Evolutionary conservation across 208 protist species (phyloP).

Genomic region (Leishmania braziliensis): DNA sequence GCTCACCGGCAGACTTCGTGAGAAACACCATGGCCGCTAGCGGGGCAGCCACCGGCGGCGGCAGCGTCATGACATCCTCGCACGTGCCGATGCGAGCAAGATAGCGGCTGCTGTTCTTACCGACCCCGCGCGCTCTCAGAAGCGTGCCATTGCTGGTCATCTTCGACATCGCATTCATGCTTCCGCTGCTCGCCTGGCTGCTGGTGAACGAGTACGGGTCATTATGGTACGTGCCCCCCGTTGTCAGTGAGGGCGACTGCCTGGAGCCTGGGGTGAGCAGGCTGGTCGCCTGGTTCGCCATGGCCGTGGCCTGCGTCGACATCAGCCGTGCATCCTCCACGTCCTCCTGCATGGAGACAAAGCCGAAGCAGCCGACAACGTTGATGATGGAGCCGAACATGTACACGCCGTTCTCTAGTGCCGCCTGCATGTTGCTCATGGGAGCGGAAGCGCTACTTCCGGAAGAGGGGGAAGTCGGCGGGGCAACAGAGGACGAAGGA

Average conservation of each 20-base stretch:
- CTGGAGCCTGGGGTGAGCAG: slow-evolving; percentile 25
- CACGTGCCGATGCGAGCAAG: slow-evolving; percentile 11
- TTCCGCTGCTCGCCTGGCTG: slow-evolving; percentile 27
- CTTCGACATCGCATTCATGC: slow-evolving; percentile 2
- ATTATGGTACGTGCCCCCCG: slow-evolving; percentile 35
- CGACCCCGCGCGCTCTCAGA: slow-evolving; percentile 17
- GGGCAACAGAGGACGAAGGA: neutral
- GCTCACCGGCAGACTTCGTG: slow-evolving; percentile 86
- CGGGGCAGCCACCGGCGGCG: slow-evolving; percentile 71
- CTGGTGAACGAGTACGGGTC: slow-evolving; percentile 41
- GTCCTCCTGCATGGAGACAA: slow-evolving; percentile 80
- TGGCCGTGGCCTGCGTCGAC: slow-evolving; percentile 13
- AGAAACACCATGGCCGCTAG: slow-evolving; percentile 83
- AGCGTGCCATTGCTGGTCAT: slow-evolving; percentile 22
- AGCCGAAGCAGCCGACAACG: slow-evolving; percentile 87
- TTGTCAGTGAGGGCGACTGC: slow-evolving; percentile 5
- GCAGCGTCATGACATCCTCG: slow-evolving; percentile 41
- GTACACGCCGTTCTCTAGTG: slow-evolving; percentile 63
- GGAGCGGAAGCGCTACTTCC: slow-evolving; percentile 20
- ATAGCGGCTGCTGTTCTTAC: slow-evolving; percentile 14
- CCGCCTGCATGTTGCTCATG: slow-evolving; percentile 28
- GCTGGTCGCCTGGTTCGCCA: slow-evolving; percentile 19
- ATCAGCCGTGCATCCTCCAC: slow-evolving; percentile 34
- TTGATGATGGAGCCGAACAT: slow-evolving; percentile 71
- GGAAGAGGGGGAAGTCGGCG: neutral